Conservation (phyloP, 768 basidiomycete species). For the Boletus rufocinnamomeus region DNA sequence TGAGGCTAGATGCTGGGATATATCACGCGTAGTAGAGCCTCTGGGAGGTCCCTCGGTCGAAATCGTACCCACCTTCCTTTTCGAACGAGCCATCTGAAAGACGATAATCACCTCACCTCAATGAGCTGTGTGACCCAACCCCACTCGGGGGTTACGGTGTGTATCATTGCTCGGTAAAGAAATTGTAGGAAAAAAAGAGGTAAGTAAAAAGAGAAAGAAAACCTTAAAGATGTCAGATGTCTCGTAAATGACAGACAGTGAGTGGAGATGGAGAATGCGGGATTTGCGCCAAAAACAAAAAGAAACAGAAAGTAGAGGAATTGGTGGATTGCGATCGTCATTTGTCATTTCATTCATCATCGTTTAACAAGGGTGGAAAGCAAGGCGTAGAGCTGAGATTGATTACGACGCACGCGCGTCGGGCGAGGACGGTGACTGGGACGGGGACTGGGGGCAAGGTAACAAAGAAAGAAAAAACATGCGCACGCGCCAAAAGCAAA, state of each 20-base stretch:
- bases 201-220: background rate
- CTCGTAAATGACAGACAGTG: slow-evolving; percentile 22
- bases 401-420: background rate
- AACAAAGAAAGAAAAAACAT: background rate
- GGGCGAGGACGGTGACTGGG: background rate
- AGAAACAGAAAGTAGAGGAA: background rate
- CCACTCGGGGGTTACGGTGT: background rate
- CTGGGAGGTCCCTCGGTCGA: background rate
- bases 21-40: background rate
- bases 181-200: background rate
- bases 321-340: slow-evolving; percentile 1
- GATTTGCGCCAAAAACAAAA: background rate
- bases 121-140: background rate
- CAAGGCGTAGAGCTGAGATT: background rate
- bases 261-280: background rate
- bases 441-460: background rate
- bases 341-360: slow-evolving; percentile 10
- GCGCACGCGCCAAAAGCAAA: slow-evolving; percentile 1
- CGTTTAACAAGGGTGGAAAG: background rate
- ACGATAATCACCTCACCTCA: background rate
- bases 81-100: background rate
- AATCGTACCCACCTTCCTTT: background rate
- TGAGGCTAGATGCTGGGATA: background rate
- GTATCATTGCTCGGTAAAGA: slow-evolving; percentile 9
- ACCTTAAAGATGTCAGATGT: slow-evolving; percentile 17